Evolutionary conservation across 129 eudicot species (phyloP).

Genomic region (Saussurea involucrata): DNA sequence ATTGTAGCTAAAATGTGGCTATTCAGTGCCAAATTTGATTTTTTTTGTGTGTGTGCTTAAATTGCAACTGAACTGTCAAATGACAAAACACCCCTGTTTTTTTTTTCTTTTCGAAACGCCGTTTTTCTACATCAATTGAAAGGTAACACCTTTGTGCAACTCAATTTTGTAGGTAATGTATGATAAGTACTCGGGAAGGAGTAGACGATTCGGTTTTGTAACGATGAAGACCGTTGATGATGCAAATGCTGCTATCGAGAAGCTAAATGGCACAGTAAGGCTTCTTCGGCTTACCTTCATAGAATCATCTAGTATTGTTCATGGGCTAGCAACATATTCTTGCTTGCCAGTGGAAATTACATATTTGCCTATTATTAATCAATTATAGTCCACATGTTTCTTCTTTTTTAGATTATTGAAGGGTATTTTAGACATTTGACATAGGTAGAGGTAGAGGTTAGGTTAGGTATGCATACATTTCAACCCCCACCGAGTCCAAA

Average conservation of each 20-base stretch:
- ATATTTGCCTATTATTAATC: background rate
- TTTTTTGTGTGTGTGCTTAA: background rate
- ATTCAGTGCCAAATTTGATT: background rate
- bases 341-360: background rate
- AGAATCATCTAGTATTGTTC: background rate
- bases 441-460: background rate
- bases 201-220: slow-evolving; percentile 87
- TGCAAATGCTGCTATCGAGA: slow-evolving; percentile 77
- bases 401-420: background rate
- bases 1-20: background rate
- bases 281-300: background rate
- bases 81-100: background rate
- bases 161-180: slow-evolving; percentile 64
- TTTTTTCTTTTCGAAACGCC: background rate
- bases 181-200: slow-evolving; percentile 83
- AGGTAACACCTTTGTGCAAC: background rate
- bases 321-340: background rate
- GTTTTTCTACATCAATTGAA: background rate
- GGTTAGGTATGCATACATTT: no score
- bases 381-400: background rate
- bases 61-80: background rate
- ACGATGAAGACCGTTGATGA: slow-evolving; percentile 94
- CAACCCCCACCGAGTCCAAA: no score
- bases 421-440: background rate
- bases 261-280: slow-evolving; percentile 81